These are phyloP conservation scores for Geoglossum cookeanum DNA, from an alignment of 2,329 filamentous ascomycete genomes.

Conservation along the genomic window DNA sequence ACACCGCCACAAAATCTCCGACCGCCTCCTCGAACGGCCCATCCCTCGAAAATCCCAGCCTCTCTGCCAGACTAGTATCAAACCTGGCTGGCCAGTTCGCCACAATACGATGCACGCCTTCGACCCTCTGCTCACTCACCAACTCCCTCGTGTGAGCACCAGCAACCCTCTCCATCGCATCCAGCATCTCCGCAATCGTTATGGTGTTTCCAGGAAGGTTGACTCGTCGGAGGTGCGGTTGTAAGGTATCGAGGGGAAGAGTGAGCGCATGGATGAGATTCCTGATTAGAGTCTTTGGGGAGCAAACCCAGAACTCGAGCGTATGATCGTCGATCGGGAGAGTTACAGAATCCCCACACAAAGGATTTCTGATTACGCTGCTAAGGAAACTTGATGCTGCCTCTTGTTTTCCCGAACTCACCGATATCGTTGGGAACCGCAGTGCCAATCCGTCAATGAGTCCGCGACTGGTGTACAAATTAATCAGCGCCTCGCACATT, in stretches of 20 bases:
- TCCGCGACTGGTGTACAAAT: conserved; percentile 31
- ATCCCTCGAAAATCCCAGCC: conserved; percentile 32
- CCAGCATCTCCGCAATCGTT: conserved; percentile 35
- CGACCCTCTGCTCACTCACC: conserved; percentile 32
- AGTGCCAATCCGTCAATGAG: conserved; percentile 27
- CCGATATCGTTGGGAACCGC: conserved; percentile 31
- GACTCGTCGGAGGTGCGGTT: conserved; percentile 30
- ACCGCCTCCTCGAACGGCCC: conserved; percentile 27
- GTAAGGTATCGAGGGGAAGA: conserved; percentile 14
- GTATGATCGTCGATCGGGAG: conserved; percentile 29
- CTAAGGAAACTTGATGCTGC: conserved; percentile 32
- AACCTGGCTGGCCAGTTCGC: conserved; percentile 39
- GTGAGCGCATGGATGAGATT: conserved; percentile 34
- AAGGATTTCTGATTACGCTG: conserved; percentile 33
- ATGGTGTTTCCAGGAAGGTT: conserved; percentile 34
- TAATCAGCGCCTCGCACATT: conserved; percentile 29
- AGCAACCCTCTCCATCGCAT: conserved; percentile 34
- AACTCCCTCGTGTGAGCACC: conserved; percentile 31
- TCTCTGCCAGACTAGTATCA: conserved; percentile 32
- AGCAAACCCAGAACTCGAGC: conserved; percentile 38
- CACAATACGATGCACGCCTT: conserved; percentile 31
- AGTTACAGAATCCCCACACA: conserved; percentile 29
- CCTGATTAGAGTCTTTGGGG: conserved; percentile 32
- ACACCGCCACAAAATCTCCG: conserved; percentile 20
- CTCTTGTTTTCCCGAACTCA: conserved; percentile 30